Base-by-base conservation (phyloP, 108 stramenopile species). In the Cyclotella sp. region DNA sequence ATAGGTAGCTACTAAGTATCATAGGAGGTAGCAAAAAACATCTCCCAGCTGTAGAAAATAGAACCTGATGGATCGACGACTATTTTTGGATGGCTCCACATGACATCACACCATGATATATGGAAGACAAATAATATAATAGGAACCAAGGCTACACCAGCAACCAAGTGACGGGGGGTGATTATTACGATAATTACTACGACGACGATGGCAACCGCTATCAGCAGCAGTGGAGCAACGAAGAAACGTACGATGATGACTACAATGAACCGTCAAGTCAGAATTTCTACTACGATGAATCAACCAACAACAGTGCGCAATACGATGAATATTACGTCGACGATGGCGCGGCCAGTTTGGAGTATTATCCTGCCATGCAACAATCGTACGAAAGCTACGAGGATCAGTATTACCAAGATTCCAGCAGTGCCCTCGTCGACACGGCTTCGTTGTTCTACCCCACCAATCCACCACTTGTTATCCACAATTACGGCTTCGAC, bases 401-500 rank as follows among this genome's bases (percentile, higher is more conserved):
- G 2, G 34, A 34, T 2, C 34, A 34, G 34, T 34, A 34, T 6
- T 34, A 34, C 34, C 34, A 34, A 34, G 34, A 34, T 34, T 34
- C 34, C 4, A 6, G 4, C 34, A 34, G 34, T 34, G 34, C 2
- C 6, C 34, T 34, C 34, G 34, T 34, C 34, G 34, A 34, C 34
- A 34, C 69, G 0, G 21, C 62, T 0, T 54, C 73, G 9, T 26
- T 57, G 30, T 75, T 74, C 75, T 71, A 75, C 64, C 29, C 81
- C 24, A 40, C 43, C 47, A 40, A 51, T 22, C 42, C 73, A 12
- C 81, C 81, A 18, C 65, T 75, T 27, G 65, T 76, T 22, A 46
- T 76, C 13, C 79, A 80, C 51, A 60, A 67, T 19, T 75, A 75
- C 51, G 69, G 72, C 30, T 80, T 68, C 42, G 72, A 86, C 26